Evolutionary conservation across 1,284 basidiomycete species (phyloP).

Genomic region (Abortiporus biennis): DNA sequence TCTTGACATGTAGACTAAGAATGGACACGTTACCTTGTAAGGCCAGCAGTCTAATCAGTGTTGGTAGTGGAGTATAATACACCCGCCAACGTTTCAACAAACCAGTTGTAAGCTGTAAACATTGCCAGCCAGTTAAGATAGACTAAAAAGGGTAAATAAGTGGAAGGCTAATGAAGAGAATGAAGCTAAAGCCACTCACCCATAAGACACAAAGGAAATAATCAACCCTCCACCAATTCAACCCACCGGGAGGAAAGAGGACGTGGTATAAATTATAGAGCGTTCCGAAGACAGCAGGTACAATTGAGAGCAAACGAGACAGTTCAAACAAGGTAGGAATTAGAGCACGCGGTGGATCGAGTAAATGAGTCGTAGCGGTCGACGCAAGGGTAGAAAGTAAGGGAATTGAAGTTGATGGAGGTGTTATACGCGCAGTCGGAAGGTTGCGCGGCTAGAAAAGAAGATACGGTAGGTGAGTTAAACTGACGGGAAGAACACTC

Average conservation of each 20-base stretch:
- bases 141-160: no score
- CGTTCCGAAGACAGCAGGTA: constrained; percentile 64
- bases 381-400: constrained; percentile 37
- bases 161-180: no score
- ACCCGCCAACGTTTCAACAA: constrained; percentile 75
- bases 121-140: constrained; percentile 77
- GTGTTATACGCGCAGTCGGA: constrained; percentile 53
- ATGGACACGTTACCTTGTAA: constrained; percentile 46
- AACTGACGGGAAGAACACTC: no score
- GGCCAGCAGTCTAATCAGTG: constrained; percentile 77
- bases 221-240: constrained; percentile 36
- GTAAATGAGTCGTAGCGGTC: constrained; percentile 31
- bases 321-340: constrained; percentile 38
- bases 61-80: constrained; percentile 76
- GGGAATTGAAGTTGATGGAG: constrained; percentile 26
- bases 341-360: constrained; percentile 21
- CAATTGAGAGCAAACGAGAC: constrained; percentile 60
- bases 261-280: constrained; percentile 52
- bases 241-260: constrained; percentile 32
- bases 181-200: constrained; percentile 47
- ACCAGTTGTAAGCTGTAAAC: constrained; percentile 72
- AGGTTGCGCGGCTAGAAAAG: constrained; percentile 41
- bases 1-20: background rate
- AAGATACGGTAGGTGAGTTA: no score
- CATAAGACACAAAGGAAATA: constrained; percentile 60